These are phyloP conservation scores for Spinellus fusiger DNA, from an alignment of 192 early-diverging fungal genomes.

Conservation along the genomic window DNA sequence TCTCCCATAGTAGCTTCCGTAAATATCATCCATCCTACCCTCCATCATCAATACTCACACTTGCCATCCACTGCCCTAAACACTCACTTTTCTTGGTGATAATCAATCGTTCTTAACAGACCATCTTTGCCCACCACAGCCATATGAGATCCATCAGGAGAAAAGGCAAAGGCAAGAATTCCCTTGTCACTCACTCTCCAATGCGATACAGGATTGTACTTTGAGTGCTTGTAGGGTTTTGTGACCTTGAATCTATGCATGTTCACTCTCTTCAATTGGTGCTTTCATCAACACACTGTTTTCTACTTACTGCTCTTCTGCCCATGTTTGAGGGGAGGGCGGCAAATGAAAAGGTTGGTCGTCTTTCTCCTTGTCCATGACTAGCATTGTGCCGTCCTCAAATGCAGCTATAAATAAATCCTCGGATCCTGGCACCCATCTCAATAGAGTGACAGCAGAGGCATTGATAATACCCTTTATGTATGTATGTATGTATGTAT, in stretches of 20 bases:
- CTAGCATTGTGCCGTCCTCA: conserved; percentile 77
- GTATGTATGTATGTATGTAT: not conserved
- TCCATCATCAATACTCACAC: not conserved
- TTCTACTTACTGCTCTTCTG: conserved; percentile 15
- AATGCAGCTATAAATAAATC: conserved; percentile 81
- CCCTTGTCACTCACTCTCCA: conserved; percentile 71
- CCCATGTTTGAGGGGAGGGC: conserved; percentile 14
- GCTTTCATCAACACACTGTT: not conserved
- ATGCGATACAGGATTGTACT: conserved; percentile 74
- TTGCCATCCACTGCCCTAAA: not conserved
- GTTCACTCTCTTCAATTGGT: not conserved
- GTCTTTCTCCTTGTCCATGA: conserved; percentile 86
- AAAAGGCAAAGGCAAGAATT: conserved; percentile 74
- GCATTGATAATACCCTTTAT: conserved; percentile 56
- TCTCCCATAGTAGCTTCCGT: conserved; percentile 77
- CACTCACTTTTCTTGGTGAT: conserved; percentile 47
- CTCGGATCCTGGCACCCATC: conserved; percentile 89
- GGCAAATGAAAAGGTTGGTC: conserved; percentile 40
- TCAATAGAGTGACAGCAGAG: conserved; percentile 68
- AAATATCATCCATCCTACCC: conserved; percentile 65
- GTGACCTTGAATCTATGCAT: conserved; percentile 46
- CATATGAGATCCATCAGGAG: conserved; percentile 77
- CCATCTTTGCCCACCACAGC: conserved; percentile 81
- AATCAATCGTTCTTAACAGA: conserved; percentile 70
- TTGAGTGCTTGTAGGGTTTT: conserved; percentile 51